Conservation (phyloP, 2,329 filamentous ascomycete species). For the Teratosphaeria gauchensis region DNA sequence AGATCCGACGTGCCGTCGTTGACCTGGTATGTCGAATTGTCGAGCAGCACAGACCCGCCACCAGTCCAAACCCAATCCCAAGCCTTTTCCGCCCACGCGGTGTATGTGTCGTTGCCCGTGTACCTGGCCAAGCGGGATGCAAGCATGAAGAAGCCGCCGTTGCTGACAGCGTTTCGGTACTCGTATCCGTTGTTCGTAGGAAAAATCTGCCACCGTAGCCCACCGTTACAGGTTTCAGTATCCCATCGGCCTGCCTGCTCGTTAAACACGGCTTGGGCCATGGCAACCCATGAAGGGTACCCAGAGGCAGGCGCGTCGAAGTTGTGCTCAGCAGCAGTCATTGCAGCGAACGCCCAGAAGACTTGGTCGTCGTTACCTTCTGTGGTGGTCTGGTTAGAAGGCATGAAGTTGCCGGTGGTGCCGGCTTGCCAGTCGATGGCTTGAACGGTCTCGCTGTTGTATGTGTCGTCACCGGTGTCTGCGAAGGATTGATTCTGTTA, state of each 20-base stretch:
- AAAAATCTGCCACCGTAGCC: constrained; percentile 29
- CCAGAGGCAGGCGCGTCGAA: constrained; percentile 30
- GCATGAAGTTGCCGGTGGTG: constrained; percentile 22
- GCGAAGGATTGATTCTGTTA: not conserved
- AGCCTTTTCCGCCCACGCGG: constrained; percentile 49
- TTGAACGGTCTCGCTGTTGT: constrained; percentile 7
- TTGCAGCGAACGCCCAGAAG: constrained; percentile 48
- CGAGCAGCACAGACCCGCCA: constrained; percentile 38
- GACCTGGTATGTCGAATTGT: constrained; percentile 24
- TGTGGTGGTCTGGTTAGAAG: constrained; percentile 29
- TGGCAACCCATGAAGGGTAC: constrained; percentile 35
- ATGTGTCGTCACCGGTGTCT: constrained; percentile 13
- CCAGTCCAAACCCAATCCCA: constrained; percentile 33
- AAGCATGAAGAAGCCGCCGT: constrained; percentile 43
- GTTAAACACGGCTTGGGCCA: constrained; percentile 35
- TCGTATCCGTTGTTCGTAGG: constrained; percentile 32
- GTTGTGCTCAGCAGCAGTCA: constrained; percentile 38
- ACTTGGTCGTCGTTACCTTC: constrained; percentile 47
- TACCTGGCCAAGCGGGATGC: constrained; percentile 33
- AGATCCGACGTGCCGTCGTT: constrained; percentile 38
- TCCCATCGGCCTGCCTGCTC: constrained; percentile 30
- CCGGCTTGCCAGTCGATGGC: constrained; percentile 10
- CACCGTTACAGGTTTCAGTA: constrained; percentile 27
- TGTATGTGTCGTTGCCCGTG: constrained; percentile 44
- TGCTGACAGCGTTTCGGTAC: constrained; percentile 49